phyloP scores from a whole-genome alignment of 768 basidiomycete genomes.

The Daedaleopsis nitida region DNA sequence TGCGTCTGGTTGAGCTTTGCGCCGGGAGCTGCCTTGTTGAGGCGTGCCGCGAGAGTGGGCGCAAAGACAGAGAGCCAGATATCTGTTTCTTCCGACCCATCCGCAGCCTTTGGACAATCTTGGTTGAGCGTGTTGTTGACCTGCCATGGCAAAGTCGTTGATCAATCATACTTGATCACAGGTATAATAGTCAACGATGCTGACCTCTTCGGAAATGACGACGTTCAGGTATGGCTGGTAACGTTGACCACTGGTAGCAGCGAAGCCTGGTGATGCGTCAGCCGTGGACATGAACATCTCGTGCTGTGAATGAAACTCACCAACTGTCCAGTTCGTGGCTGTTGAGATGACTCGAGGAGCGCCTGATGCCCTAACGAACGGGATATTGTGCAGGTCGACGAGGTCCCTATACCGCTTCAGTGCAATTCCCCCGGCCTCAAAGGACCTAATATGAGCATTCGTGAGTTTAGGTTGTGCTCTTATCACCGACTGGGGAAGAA shows the following conservation, averaged over 20 bases:
- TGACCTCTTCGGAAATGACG: constrained; percentile 57
- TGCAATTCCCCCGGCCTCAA: constrained; percentile 51
- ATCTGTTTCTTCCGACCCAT: constrained; percentile 45
- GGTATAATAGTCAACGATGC: constrained; percentile 13
- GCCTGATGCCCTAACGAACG: constrained; percentile 55
- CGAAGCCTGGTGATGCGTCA: constrained; percentile 53
- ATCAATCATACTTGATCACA: too few species aligned
- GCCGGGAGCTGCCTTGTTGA: constrained; percentile 65
- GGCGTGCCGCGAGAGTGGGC: constrained; percentile 53
- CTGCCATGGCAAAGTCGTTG: constrained; percentile 3
- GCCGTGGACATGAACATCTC: neutral
- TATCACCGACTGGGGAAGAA: neutral
- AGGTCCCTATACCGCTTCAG: constrained; percentile 58
- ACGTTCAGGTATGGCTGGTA: constrained; percentile 55
- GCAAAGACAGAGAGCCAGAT: constrained; percentile 62
- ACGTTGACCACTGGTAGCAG: constrained; percentile 46
- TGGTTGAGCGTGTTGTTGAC: constrained; percentile 71
- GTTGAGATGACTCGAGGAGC: constrained; percentile 63
- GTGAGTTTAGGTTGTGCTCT: neutral
- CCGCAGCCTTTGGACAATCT: constrained; percentile 50
- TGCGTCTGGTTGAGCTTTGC: constrained; percentile 59
- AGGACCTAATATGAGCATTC: constrained; percentile 37
- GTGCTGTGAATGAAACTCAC: constrained; percentile 33
- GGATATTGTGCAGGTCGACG: constrained; percentile 44
- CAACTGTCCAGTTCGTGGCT: constrained; percentile 70